Evolutionary conservation across 2,329 filamentous ascomycete species (phyloP).

Genomic region (Apiospora hydei): DNA sequence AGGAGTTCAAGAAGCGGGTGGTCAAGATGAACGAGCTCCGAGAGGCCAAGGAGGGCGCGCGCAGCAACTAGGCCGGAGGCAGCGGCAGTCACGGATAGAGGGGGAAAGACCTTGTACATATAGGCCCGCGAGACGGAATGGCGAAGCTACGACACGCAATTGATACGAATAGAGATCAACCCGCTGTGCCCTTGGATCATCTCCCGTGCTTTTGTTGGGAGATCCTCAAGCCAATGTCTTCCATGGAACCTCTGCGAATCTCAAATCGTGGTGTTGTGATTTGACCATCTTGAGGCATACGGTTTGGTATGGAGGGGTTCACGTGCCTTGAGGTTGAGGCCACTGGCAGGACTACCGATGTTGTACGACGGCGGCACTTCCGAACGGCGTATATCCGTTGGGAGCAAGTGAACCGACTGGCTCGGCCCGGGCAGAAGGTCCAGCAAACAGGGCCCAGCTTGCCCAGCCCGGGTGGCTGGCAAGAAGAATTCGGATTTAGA

Average conservation of each 20-base stretch:
- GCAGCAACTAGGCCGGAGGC: constrained; percentile 72
- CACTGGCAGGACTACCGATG: background rate
- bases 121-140: constrained; percentile 13
- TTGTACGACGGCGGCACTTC: background rate
- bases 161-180: constrained; percentile 20
- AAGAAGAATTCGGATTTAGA: background rate
- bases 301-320: background rate
- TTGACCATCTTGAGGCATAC: background rate
- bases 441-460: background rate
- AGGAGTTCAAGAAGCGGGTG: constrained; percentile 97
- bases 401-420: background rate
- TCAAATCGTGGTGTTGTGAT: background rate
- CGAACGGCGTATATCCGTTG: background rate
- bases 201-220: background rate
- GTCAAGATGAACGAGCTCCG: constrained; percentile 98
- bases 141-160: constrained; percentile 8
- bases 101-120: constrained; percentile 21
- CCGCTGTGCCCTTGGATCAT: background rate
- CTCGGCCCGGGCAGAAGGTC: background rate
- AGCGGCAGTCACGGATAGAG: background rate
- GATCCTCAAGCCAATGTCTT: too few species aligned
- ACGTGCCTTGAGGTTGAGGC: background rate
- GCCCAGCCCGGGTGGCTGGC: background rate
- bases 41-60: constrained; percentile 80
- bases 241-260: background rate